Base-by-base conservation (phyloP, 495 filamentous ascomycete genomes). In the Penicillium soppii region DNA sequence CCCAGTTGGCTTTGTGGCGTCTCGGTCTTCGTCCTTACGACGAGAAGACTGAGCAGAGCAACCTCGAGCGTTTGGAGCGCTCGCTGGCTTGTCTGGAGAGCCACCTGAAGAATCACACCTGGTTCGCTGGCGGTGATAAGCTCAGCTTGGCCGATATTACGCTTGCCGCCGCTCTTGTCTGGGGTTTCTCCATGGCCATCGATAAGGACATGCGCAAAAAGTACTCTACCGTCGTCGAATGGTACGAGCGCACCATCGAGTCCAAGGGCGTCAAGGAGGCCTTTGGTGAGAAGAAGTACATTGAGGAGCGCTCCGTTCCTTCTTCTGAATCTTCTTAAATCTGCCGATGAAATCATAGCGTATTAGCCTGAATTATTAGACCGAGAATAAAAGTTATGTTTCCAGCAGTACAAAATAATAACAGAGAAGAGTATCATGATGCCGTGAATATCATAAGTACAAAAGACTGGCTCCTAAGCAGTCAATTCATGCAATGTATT, bases 71-170 rank as follows among this genome's bases (percentile, higher is more conserved):
- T 20, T 23, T 74, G 25, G 58, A 71, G 46, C 61, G 76, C 7
- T 67, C 69, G 0, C 26, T 79, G 20, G 71, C 56, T 27, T 48
- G 50, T 8, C 39, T 83, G n/a, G 79, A 84, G 50, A 54, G 41
- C 40, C 52, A 68, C 43, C 43, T 66, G 0, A 58, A 62, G n/a
- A 68, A 73, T 0, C 67, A 66, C 49, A 73, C 69, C 55, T 81
- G 75, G 64, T 51, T 83, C 7, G 75, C 58, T 4, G 69, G 35
- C 1, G 70, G 67, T 1, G 78, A 78, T 30, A 61, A 74, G 60
- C 29, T 80, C 35, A 82, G 74, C 39, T 43, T 84, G 53, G 82
- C 80, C 21, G 81, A 85, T 66, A 61, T 82, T 30, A 75, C 71
- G 43, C 57, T 83, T 3, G 72, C 65, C 3, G 54, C 69, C 8